Conservation (phyloP, 2,329 filamentous ascomycete genomes). For the Pseudogymnoascus sp. region DNA sequence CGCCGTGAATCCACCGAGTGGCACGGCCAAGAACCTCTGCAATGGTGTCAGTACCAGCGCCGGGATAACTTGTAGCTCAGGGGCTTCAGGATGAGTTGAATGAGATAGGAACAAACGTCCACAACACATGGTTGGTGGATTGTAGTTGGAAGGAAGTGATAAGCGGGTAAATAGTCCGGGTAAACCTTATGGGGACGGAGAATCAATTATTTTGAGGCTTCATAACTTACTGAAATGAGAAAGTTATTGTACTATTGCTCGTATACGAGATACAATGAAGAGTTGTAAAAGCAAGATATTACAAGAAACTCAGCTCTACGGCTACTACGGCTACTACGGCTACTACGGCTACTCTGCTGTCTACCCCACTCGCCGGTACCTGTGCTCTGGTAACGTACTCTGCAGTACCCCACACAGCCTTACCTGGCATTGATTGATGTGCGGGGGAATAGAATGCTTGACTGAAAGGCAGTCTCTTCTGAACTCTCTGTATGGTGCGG, state of each 20-base stretch:
- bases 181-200: not conserved
- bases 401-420: not conserved
- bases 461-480: not conserved
- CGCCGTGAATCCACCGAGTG: conserved; percentile 29
- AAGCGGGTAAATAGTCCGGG: not conserved
- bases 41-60: conserved; percentile 28
- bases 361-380: not conserved
- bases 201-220: not conserved
- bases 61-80: conserved; percentile 29
- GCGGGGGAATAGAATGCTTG: not conserved
- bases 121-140: not conserved
- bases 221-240: not conserved
- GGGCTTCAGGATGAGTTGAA: conserved; percentile 28
- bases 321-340: not conserved
- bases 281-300: not conserved
- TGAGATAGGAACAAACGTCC: not conserved
- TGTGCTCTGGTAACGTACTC: not conserved
- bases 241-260: not conserved
- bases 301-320: not conserved
- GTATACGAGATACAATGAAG: not conserved
- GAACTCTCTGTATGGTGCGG: not conserved
- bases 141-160: not conserved
- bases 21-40: conserved; percentile 29
- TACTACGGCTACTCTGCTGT: not conserved
- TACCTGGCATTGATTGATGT: not conserved